Evolutionary conservation across 805 yeast genomes (phyloP), one percentile per base, ranked within the genome.

Genomic region (Metschnikowia orientalis): DNA sequence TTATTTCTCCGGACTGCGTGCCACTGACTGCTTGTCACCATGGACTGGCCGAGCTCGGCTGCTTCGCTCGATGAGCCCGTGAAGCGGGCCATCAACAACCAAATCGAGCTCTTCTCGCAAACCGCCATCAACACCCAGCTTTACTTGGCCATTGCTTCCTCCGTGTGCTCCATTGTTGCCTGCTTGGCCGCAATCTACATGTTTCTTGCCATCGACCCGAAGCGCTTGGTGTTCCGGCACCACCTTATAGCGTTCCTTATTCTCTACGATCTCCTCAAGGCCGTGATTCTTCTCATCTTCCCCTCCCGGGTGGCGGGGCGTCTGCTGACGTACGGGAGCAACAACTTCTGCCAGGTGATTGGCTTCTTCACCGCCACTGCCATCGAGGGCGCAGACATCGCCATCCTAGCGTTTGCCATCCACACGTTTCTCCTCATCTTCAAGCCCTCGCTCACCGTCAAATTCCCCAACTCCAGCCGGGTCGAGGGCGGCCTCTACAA

Each of bases 321-420:
- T 23, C 48, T 54, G 15, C 41, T 58, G 7, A 59, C 76, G 6
- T 77, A 75, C 51, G 69, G 66, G 34, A 66, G 64, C 44, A 57
- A 63, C 23, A 56, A 54, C 18, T 75, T 81, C 50, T 75, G 80
- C 47, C 75, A 79, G 49, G 73, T 77, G 4, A 70, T 81, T 21
- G 95, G 95, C 2, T 87, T 83, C 66, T 78, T 85, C 56, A 82
- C 95, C 1, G 84, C 89, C 3, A 68, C 79, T 23, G 71, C 86
- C 14, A 81, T 83, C 9, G 94, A 85, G 56, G 95, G 95, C 13
- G 87, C 89, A 2, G 97, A 88, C 57, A 51, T 86, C 21, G 88
- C 92, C 11, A 88, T 87, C 32, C 61, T 86, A 19, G 71, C 81
- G 21, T 82, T 88, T 59, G 95, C 96, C 2, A 58, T 87, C 10